Conservation (phyloP, 148 eudicot genomes). For the Cornus suecica region DNA sequence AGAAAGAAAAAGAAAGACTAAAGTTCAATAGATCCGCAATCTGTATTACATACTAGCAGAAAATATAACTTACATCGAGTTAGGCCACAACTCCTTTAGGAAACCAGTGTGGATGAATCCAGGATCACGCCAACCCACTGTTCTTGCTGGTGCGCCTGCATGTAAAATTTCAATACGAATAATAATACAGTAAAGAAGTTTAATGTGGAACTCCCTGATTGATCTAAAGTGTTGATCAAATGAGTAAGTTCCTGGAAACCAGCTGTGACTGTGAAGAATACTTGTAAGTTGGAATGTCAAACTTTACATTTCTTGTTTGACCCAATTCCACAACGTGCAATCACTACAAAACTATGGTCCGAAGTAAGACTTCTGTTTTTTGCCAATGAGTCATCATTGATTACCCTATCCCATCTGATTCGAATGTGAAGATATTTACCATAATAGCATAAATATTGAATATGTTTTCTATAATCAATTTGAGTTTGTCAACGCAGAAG, state of each 20-base stretch:
- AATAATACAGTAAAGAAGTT: not conserved
- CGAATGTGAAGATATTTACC: too few relatives aligned
- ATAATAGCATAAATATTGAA: too few relatives aligned
- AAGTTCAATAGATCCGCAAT: not conserved
- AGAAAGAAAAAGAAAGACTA: conserved; percentile 37
- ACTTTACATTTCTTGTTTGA: not conserved
- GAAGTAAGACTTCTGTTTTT: not conserved
- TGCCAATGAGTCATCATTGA: not conserved
- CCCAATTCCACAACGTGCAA: not conserved
- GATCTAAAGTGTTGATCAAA: not conserved
- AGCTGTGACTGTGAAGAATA: not conserved
- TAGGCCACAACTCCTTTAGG: conserved; percentile 62
- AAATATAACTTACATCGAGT: conserved; percentile 36
- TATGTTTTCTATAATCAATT: too few relatives aligned
- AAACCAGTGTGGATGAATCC: conserved; percentile 58
- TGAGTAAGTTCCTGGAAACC: not conserved
- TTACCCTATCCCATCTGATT: not conserved
- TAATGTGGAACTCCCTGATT: not conserved
- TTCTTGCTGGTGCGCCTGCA: conserved; percentile 65
- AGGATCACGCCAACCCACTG: conserved; percentile 75
- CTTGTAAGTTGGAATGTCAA: not conserved
- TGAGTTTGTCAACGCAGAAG: not conserved
- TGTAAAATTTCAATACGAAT: conserved; percentile 9
- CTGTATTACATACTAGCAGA: not conserved
- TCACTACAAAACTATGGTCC: not conserved